These are phyloP conservation scores for Podospora tetraspora DNA, from an alignment of 495 filamentous ascomycete genomes.

Conservation along the genomic window DNA sequence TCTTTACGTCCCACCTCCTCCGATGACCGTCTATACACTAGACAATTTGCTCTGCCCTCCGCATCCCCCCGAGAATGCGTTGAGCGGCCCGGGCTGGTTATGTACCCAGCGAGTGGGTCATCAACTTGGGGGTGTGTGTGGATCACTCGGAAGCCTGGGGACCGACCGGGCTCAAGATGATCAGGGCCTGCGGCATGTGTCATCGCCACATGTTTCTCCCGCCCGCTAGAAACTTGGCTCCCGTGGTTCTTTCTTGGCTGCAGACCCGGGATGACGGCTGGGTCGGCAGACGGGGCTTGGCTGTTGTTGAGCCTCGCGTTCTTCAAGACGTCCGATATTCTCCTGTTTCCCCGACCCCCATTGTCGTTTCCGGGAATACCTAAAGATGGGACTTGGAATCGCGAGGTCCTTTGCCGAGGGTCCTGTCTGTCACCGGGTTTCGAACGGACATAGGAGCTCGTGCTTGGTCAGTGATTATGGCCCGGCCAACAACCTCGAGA, in stretches of 20 bases:
- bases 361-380: too few species aligned
- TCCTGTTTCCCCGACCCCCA: neutral
- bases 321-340: neutral
- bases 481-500: too few species aligned
- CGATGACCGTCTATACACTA: neutral
- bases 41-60: too few species aligned
- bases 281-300: neutral
- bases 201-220: neutral
- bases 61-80: neutral
- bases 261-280: too few species aligned
- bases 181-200: neutral
- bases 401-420: too few species aligned
- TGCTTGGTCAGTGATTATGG: too few species aligned
- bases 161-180: too few species aligned
- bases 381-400: too few species aligned
- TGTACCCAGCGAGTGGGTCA: neutral
- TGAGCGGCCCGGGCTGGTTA: neutral
- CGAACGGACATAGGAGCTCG: too few species aligned
- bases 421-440: too few species aligned
- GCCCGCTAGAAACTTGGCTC: neutral
- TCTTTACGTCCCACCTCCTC: neutral
- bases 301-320: neutral
- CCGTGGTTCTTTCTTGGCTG: neutral
- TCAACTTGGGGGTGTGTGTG: neutral
- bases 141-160: neutral